A percentile compares a stretch with the other conserved stretches of the same genome.
phyloP scores from a whole-genome alignment of 2,329 filamentous ascomycete species.

The Diaporthe aspalathi region DNA sequence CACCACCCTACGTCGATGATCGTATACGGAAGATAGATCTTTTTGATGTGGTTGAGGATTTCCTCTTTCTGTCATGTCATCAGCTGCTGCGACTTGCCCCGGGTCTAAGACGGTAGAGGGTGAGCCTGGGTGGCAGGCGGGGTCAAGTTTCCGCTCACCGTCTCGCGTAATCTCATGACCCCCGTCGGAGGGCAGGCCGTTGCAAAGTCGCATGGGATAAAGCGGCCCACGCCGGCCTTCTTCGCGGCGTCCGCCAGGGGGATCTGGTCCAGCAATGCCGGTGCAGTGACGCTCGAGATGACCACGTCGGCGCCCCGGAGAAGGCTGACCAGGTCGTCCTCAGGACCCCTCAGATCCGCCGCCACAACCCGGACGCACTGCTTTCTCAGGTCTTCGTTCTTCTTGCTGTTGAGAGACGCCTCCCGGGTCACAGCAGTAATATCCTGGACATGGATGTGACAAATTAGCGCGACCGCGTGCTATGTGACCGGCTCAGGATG shows the following conservation, averaged over 20 bases:
- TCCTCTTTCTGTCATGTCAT: constrained; percentile 58
- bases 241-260: constrained; percentile 60
- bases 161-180: constrained; percentile 37
- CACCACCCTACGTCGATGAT: constrained; percentile 70
- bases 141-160: background rate
- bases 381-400: constrained; percentile 52
- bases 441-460: constrained; percentile 49
- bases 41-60: constrained; percentile 61
- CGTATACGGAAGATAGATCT: constrained; percentile 63
- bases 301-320: constrained; percentile 58
- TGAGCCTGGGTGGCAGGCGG: no score
- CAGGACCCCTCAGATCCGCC: constrained; percentile 55
- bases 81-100: background rate
- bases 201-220: constrained; percentile 49
- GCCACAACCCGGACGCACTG: constrained; percentile 57
- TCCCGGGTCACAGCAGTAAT: constrained; percentile 60
- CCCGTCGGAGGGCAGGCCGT: constrained; percentile 36
- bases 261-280: constrained; percentile 54
- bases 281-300: constrained; percentile 54
- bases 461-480: no score
- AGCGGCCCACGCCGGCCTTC: constrained; percentile 61
- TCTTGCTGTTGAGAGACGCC: constrained; percentile 59
- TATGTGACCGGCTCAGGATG: background rate
- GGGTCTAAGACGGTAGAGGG: no score
- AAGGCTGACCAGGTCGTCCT: constrained; percentile 54